phyloP scores from a whole-genome alignment of 345 rosid genomes.

The Noccaea caerulescens region DNA sequence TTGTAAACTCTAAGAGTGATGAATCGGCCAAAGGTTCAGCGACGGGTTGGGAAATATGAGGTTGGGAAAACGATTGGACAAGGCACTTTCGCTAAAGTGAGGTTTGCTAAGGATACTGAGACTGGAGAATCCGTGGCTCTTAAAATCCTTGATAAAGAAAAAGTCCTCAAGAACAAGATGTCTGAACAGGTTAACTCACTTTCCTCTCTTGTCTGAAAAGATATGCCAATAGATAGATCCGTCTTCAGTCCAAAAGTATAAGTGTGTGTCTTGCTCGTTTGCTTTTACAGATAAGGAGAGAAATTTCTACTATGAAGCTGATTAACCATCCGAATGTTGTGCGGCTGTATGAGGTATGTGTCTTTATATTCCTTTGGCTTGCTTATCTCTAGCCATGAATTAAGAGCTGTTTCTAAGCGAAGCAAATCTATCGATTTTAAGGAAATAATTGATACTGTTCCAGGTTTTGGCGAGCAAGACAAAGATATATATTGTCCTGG shows the following conservation, averaged over 20 bases:
- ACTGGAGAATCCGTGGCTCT: conserved; percentile 85
- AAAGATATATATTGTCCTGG: conserved; percentile 70
- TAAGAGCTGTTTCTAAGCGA: neutral
- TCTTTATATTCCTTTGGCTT: conserved; percentile 21
- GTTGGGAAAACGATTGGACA: conserved; percentile 91
- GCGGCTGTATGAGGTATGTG: conserved; percentile 71
- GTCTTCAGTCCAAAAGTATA: conserved; percentile 20
- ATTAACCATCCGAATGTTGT: conserved; percentile 96
- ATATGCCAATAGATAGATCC: neutral
- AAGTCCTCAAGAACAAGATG: conserved; percentile 94
- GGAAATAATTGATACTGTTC: conserved; percentile 19
- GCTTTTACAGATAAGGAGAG: conserved; percentile 78
- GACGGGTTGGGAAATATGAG: conserved; percentile 91
- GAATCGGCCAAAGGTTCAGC: conserved; percentile 61
- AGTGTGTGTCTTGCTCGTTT: conserved; percentile 15
- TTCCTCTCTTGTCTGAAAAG: neutral
- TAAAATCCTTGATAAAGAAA: conserved; percentile 94
- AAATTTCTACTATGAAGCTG: conserved; percentile 88
- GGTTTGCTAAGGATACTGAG: conserved; percentile 73
- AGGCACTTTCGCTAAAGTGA: conserved; percentile 97
- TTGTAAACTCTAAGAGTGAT: conserved; percentile 14
- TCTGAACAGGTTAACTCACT: conserved; percentile 69
- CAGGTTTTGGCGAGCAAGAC: conserved; percentile 86
- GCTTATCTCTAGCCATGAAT: no score
- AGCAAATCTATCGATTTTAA: neutral